phyloP scores from a whole-genome alignment of 169 alveolate genomes.

The Plasmodium berghei region DNA sequence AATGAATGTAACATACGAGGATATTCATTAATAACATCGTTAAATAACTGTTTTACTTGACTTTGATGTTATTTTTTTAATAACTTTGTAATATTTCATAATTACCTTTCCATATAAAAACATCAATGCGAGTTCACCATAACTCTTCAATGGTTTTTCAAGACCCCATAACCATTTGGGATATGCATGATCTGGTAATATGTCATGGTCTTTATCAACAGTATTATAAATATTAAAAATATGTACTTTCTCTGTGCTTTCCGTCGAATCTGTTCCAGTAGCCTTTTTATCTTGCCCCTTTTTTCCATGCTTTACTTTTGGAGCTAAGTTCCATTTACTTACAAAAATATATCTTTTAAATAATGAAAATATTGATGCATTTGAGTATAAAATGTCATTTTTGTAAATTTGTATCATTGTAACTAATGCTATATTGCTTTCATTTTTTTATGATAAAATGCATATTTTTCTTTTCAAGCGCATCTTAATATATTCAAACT shows the following conservation, averaged over 20 bases:
- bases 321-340: constrained; percentile 38
- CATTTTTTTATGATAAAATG: neutral
- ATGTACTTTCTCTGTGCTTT: constrained; percentile 79
- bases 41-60: neutral
- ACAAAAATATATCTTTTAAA: constrained; percentile 34
- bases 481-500: neutral
- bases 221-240: constrained; percentile 84
- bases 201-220: constrained; percentile 81
- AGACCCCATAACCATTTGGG: constrained; percentile 87
- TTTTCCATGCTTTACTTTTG: constrained; percentile 73
- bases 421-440: constrained; percentile 8
- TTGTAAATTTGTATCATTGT: constrained; percentile 18
- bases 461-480: neutral
- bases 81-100: neutral
- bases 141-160: constrained; percentile 84
- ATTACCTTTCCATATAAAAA: constrained; percentile 84
- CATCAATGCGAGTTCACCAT: constrained; percentile 86
- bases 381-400: constrained; percentile 14
- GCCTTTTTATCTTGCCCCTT: constrained; percentile 77
- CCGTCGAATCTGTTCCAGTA: constrained; percentile 53
- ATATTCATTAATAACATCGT: neutral
- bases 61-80: neutral
- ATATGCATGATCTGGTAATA: constrained; percentile 85
- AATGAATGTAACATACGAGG: neutral
- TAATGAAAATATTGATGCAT: constrained; percentile 6